These are phyloP conservation scores for Amphibolis antarctica DNA, from an alignment of 106 monocot species.

Conservation along the genomic window DNA sequence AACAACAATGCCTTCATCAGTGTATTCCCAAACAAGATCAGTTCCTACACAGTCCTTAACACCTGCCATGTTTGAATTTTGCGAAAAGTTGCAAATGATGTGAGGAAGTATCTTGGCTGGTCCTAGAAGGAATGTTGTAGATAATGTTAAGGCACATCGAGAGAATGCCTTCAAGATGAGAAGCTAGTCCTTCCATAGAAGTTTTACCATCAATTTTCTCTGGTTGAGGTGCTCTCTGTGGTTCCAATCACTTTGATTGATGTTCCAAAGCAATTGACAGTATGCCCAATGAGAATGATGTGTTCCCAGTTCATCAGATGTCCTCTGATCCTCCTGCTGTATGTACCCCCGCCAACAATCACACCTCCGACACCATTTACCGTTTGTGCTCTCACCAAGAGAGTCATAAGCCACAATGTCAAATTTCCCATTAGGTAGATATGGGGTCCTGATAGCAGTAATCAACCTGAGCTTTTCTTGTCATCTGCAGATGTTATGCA, in stretches of 20 bases:
- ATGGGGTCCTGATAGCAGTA: conserved; percentile 83
- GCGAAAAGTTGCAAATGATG: conserved; percentile 27
- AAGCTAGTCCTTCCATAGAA: conserved; percentile 44
- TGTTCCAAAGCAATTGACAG: conserved; percentile 77
- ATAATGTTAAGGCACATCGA: conserved; percentile 72
- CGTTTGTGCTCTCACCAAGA: conserved; percentile 53
- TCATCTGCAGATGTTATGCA: conserved; percentile 25
- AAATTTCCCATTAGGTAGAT: conserved; percentile 74
- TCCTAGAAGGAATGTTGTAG: conserved; percentile 70
- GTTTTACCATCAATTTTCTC: conserved; percentile 88
- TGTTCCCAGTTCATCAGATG: conserved; percentile 94
- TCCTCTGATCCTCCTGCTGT: conserved; percentile 84
- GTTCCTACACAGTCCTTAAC: conserved; percentile 83
- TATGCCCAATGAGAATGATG: conserved; percentile 84
- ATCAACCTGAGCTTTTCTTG: conserved; percentile 62
- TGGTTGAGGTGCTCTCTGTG: conserved; percentile 74
- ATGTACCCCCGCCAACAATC: conserved; percentile 82
- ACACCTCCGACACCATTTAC: conserved; percentile 62
- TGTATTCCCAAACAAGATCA: conserved; percentile 41
- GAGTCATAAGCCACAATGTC: conserved; percentile 74
- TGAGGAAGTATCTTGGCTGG: conserved; percentile 69
- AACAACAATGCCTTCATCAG: conserved; percentile 33
- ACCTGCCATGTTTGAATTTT: conserved; percentile 50
- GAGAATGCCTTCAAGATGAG: conserved; percentile 57
- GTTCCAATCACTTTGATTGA: conserved; percentile 78